Percentiles rank a stretch among this genome's conserved stretches.
phyloP scores from a whole-genome alignment of 257 asterid species.

The Agastache rugosa region DNA sequence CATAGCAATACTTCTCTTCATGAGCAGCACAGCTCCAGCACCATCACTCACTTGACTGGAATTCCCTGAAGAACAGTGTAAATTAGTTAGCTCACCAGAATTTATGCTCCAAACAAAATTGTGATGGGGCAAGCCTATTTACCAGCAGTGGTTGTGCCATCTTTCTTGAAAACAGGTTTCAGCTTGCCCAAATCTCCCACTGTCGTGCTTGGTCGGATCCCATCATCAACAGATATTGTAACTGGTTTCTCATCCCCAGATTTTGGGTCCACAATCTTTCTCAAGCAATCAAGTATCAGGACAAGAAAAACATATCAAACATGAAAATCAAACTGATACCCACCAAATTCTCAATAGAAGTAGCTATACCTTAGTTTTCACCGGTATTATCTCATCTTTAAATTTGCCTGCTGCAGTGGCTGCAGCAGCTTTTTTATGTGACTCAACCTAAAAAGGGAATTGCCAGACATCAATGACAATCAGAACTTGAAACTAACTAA shows the following conservation, averaged over 20 bases:
- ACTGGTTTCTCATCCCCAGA: constrained; percentile 90
- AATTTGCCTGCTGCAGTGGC: constrained; percentile 96
- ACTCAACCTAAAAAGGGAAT: constrained; percentile 66
- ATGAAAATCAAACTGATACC: not conserved
- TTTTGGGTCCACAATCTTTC: constrained; percentile 93
- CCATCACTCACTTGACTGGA: constrained; percentile 99
- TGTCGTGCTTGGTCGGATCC: constrained; percentile 77
- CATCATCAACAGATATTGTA: constrained; percentile 89
- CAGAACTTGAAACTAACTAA: constrained; percentile 9
- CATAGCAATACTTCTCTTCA: constrained; percentile 91
- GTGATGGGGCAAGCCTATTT: constrained; percentile 23
- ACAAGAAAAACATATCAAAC: constrained; percentile 16
- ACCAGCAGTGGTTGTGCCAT: constrained; percentile 99
- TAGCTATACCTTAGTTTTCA: constrained; percentile 73
- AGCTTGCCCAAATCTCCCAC: constrained; percentile 73
- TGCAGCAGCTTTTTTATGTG: constrained; percentile 96
- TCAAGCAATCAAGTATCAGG: constrained; percentile 27
- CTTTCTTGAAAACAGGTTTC: constrained; percentile 95
- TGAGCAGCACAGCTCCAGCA: constrained; percentile 98
- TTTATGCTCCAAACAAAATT: constrained; percentile 3
- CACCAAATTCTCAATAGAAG: not conserved
- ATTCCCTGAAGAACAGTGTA: constrained; percentile 58
- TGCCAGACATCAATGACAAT: not conserved
- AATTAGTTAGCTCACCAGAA: constrained; percentile 22
- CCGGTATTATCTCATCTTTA: constrained; percentile 93